Evolutionary conservation across 805 yeast genomes (phyloP), one percentile per base, ranked within the genome.

Genomic region (Schwanniomyces pseudopolymorphus): DNA sequence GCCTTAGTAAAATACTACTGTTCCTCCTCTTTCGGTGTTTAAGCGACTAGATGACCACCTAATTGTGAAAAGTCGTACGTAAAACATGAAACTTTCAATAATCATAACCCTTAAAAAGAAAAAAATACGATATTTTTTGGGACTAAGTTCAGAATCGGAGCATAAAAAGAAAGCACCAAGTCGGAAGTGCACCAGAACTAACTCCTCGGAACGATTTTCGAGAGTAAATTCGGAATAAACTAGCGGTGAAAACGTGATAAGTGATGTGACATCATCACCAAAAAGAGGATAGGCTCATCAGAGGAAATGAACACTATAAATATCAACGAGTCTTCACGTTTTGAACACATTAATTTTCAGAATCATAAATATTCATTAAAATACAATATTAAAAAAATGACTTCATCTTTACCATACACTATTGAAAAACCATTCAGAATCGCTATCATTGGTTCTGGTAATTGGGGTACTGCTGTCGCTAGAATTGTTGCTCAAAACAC

Each of bases 391-490:
- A 14, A n/a, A 21, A 45, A 27, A 11, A 51, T 50, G 53, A 52
- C 60, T 20, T 31, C 60, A 43, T 43, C 63, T 35, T 51, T 60
- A 33, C 68, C 74, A 44, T 67, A 66, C 50, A 57, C 56, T 36
- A 58, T 71, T 45, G 51, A 44, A 37, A 52, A 46, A 28, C 67
- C 69, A 3, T 71, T 70, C 61, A 66, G 53, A 50, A 59, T 73
- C 43, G 67, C 73, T 54, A 71, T 73, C 44, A 66, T 73, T 44
- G 78, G 78, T 14, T 70, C 75, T 16, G 78, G 78, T 33, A 73
- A 72, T 57, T 73, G 78, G 78, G 78, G 78, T 22, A 72, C 78
- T 36, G 72, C 77, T 39, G 71, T 73, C 24, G 77, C 78, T 49
- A 73, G 72, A 58, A 63, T 73, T 25, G 54, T 73, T 39, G 74